These are phyloP conservation scores for Saksenaea oblongispora DNA, from an alignment of 371 early-diverging fungal species.

Conservation along the genomic window DNA sequence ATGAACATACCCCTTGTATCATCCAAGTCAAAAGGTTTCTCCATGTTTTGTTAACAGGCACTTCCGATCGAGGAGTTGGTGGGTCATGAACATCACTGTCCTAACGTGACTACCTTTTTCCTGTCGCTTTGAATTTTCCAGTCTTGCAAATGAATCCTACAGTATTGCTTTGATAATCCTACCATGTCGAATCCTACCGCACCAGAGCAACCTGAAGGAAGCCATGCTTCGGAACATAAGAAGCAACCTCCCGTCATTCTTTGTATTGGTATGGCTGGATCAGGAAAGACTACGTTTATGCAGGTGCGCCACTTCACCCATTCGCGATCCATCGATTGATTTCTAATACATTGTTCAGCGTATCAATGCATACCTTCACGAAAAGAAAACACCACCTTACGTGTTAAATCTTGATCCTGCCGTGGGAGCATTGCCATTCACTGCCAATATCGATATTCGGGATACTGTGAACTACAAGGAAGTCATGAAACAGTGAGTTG, in stretches of 20 bases:
- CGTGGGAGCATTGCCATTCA: conserved; percentile 88
- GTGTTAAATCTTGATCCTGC: conserved; percentile 99
- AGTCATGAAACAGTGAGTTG: conserved; percentile 95
- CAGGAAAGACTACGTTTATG: conserved; percentile 98
- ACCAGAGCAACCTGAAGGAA: background rate
- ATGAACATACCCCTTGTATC: no score
- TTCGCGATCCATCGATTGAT: background rate
- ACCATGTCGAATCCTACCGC: background rate
- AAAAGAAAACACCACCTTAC: conserved; percentile 79
- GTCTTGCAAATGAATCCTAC: no score
- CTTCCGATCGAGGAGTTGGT: no score
- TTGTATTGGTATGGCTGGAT: conserved; percentile 98
- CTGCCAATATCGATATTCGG: conserved; percentile 97
- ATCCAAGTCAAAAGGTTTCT: no score
- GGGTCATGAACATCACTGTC: no score
- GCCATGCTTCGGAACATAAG: conserved; percentile 5
- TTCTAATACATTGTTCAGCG: conserved; percentile 54
- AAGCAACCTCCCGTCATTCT: conserved; percentile 81
- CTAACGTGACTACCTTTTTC: no score
- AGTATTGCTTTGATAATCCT: background rate
- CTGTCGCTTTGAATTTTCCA: no score
- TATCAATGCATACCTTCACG: conserved; percentile 85
- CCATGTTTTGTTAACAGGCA: no score
- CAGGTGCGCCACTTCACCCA: conserved; percentile 59
- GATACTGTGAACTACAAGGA: conserved; percentile 99